phyloP scores from a whole-genome alignment of 2,329 filamentous ascomycete genomes.

The Lecanoromycetidae sp. region DNA sequence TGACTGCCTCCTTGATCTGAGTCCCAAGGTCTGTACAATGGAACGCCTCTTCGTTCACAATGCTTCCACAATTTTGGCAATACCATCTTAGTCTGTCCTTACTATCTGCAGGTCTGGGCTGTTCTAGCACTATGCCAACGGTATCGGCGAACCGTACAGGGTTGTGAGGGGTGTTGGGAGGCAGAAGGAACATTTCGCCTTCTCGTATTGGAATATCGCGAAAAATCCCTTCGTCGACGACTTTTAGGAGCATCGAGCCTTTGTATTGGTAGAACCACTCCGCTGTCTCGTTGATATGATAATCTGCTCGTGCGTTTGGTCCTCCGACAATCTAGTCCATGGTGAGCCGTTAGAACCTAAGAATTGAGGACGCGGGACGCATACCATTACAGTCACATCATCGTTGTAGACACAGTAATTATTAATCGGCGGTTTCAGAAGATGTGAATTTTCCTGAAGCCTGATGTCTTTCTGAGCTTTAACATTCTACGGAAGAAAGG shows the following conservation, averaged over 20 bases:
- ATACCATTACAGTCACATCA: slow-evolving; percentile 67
- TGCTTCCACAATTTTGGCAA: slow-evolving; percentile 55
- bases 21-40: slow-evolving; percentile 82
- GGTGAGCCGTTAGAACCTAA: background rate
- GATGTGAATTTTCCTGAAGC: slow-evolving; percentile 82
- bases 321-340: slow-evolving; percentile 85
- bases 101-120: slow-evolving; percentile 56
- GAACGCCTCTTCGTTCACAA: slow-evolving; percentile 79
- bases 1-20: slow-evolving; percentile 86
- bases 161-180: slow-evolving; percentile 91
- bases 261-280: slow-evolving; percentile 98
- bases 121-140: slow-evolving; percentile 87
- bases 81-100: slow-evolving; percentile 85
- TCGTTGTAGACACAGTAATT: slow-evolving; percentile 95
- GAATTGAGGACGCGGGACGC: slow-evolving; percentile 23
- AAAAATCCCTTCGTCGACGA: slow-evolving; percentile 59
- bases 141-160: slow-evolving; percentile 87
- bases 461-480: slow-evolving; percentile 35
- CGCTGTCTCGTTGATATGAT: slow-evolving; percentile 92
- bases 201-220: slow-evolving; percentile 81
- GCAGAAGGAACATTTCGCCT: slow-evolving; percentile 86
- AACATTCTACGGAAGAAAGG: background rate
- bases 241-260: slow-evolving; percentile 86
- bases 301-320: slow-evolving; percentile 91
- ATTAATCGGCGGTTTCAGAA: slow-evolving; percentile 87